Base-by-base conservation (phyloP, 257 asterid genomes). In the Thymus mandschuricus region DNA sequence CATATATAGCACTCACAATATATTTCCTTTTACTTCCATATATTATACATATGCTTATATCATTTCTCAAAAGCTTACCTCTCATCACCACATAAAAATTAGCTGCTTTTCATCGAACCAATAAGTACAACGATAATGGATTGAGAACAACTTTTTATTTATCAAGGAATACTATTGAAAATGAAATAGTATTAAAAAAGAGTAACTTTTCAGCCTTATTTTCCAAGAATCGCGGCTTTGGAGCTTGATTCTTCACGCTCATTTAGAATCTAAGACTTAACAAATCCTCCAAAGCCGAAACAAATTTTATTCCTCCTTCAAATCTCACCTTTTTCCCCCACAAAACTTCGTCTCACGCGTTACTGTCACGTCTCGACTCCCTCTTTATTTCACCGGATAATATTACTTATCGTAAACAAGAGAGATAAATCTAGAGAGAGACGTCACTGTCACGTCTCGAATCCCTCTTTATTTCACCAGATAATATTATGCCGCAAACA, bases 161-260 rank as follows among this genome's bases (percentile, higher is more conserved):
- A 56, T 35, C 6, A 61, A 46, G 34, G 13, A 48, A n/a, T 70
- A 34, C 21, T 43, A 60, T 48, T 31, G 33, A 60, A 60, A 33
- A 12, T 56, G 52, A 27, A 58, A n/a, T n/a, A n/a, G n/a, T n/a
- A n/a, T n/a, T n/a, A n/a, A n/a, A n/a, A n/a, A n/a, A n/a, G n/a
- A n/a, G n/a, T n/a, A n/a, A n/a, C 76, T 63, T 76, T 64, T 35
- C 66, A 65, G 70, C 65, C 74, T 61, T 58, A 48, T 56, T 60
- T 41, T 73, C 84, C 86, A 68, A 64, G 86, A 79, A 82, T 82
- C 76, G 58, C 76, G 86, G 84, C 76, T 74, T 76, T 79, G 33
- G 58, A 57, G 64, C 48, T 63, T 70, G 52, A 71, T 76, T 82
- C 78, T 68, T 80, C 78, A 65, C 57, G 31, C 73, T 69, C 64